These are phyloP conservation scores for Wickerhamomyces xylosicus DNA, from an alignment of 805 yeast genomes.

Conservation along the genomic window DNA sequence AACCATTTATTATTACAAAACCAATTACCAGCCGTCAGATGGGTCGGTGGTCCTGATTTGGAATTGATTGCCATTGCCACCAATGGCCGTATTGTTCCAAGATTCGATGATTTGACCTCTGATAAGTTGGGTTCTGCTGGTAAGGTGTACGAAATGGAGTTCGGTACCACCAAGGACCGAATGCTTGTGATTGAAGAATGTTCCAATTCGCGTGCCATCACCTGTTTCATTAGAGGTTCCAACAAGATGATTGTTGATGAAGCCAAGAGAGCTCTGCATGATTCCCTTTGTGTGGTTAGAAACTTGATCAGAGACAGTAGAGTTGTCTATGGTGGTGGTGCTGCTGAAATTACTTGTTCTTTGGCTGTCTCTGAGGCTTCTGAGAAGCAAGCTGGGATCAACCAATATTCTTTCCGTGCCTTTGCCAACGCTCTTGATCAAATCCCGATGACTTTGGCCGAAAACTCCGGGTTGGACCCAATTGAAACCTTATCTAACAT, in stretches of 20 bases:
- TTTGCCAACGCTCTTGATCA: slow-evolving; percentile 85
- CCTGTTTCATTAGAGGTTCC: slow-evolving; percentile 90
- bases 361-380: slow-evolving; percentile 87
- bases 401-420: slow-evolving; percentile 96
- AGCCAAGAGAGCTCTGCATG: slow-evolving; percentile 92
- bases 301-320: slow-evolving; percentile 86
- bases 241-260: slow-evolving; percentile 98
- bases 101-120: slow-evolving; percentile 82
- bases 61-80: slow-evolving; percentile 97
- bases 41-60: slow-evolving; percentile 98
- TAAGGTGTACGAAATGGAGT: slow-evolving; percentile 73
- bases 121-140: slow-evolving; percentile 88
- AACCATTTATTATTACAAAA: slow-evolving; percentile 84
- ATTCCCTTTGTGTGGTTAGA: slow-evolving; percentile 94
- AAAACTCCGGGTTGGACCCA: slow-evolving; percentile 92
- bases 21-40: slow-evolving; percentile 89
- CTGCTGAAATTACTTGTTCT: slow-evolving; percentile 92
- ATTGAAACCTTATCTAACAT: slow-evolving; percentile 80
- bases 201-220: slow-evolving; percentile 78
- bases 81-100: slow-evolving; percentile 91
- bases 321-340: slow-evolving; percentile 99
- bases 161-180: slow-evolving; percentile 94
- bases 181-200: slow-evolving; percentile 93
- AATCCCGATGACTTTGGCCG: slow-evolving; percentile 92
- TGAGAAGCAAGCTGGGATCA: slow-evolving; percentile 87